Conservation (phyloP, 2,329 filamentous ascomycete genomes). For the Trichoderma oligosporum region DNA sequence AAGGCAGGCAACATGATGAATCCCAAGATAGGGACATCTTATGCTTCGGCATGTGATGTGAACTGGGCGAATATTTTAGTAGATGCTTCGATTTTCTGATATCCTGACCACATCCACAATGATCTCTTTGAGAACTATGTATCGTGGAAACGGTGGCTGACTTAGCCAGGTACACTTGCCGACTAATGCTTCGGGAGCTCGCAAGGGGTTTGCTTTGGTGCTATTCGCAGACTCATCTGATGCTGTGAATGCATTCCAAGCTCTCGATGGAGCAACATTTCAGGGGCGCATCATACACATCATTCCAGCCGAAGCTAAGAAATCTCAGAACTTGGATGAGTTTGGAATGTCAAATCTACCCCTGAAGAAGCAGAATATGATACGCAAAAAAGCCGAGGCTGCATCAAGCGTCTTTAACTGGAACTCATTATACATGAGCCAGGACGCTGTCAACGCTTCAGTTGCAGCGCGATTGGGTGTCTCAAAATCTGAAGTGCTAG, state of each 20-base stretch:
- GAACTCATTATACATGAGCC: slow-evolving; percentile 99
- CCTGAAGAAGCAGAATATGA: slow-evolving; percentile 88
- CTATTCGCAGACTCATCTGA: slow-evolving; percentile 69
- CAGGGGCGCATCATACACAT: slow-evolving; percentile 91
- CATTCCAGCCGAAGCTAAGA: slow-evolving; percentile 77
- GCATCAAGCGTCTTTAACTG: slow-evolving; percentile 82
- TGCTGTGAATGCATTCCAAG: slow-evolving; percentile 74
- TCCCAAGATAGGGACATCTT: slow-evolving; percentile 99
- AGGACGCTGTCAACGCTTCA: slow-evolving; percentile 89
- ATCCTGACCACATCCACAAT: slow-evolving; percentile 27
- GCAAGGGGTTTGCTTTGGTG: slow-evolving; percentile 88
- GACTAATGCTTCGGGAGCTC: slow-evolving; percentile 64
- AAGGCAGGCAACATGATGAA: slow-evolving; percentile 72
- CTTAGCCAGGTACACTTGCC: slow-evolving; percentile 76
- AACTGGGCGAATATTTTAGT: slow-evolving; percentile 99
- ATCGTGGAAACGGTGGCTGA: slow-evolving; percentile 27
- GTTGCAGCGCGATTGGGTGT: slow-evolving; percentile 83
- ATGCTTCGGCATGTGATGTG: slow-evolving; percentile 89
- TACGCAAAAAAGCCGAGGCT: slow-evolving; percentile 79
- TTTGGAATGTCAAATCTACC: slow-evolving; percentile 87
- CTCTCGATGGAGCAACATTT: slow-evolving; percentile 79
- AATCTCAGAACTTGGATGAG: slow-evolving; percentile 78
- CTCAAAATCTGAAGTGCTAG: slow-evolving; percentile 84
- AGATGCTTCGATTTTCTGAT: slow-evolving; percentile 95
- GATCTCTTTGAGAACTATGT: slow-evolving; percentile 21